Conservation (phyloP, 306 rosid species). For the Castanea crenata region DNA sequence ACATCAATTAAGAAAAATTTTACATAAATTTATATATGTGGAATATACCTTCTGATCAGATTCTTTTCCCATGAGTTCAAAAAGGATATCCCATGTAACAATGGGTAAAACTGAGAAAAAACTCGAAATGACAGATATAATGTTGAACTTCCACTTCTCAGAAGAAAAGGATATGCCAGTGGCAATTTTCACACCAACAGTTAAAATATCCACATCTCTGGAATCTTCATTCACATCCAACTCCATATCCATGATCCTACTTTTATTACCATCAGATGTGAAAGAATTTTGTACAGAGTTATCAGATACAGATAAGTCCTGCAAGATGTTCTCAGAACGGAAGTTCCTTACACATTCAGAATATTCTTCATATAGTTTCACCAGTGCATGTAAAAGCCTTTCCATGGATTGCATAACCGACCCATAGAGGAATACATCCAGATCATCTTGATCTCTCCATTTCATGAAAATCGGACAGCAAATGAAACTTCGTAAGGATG, state of each 20-base stretch:
- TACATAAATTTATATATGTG: constrained; percentile 10
- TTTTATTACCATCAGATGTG: constrained; percentile 42
- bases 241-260: constrained; percentile 75
- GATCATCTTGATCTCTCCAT: constrained; percentile 40
- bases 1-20: constrained; percentile 3
- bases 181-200: constrained; percentile 36
- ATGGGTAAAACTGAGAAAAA: constrained; percentile 64
- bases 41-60: constrained; percentile 59
- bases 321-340: constrained; percentile 39
- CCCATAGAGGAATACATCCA: constrained; percentile 40
- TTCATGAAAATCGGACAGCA: constrained; percentile 55
- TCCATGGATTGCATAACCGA: constrained; percentile 50
- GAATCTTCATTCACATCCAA: constrained; percentile 73
- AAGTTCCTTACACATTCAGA: constrained; percentile 39
- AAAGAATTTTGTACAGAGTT: constrained; percentile 26
- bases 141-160: constrained; percentile 66
- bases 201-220: constrained; percentile 52
- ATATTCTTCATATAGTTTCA: constrained; percentile 57
- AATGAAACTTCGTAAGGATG: constrained; percentile 62
- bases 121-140: constrained; percentile 58
- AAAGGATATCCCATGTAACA: constrained; percentile 67
- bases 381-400: constrained; percentile 66
- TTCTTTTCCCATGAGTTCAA: constrained; percentile 61
- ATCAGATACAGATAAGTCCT: constrained; percentile 43
- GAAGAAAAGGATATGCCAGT: constrained; percentile 40